A percentile compares a stretch with the other conserved stretches of the same genome.
Conservation (phyloP, 345 rosid species). For the Noccaea caerulescens region DNA sequence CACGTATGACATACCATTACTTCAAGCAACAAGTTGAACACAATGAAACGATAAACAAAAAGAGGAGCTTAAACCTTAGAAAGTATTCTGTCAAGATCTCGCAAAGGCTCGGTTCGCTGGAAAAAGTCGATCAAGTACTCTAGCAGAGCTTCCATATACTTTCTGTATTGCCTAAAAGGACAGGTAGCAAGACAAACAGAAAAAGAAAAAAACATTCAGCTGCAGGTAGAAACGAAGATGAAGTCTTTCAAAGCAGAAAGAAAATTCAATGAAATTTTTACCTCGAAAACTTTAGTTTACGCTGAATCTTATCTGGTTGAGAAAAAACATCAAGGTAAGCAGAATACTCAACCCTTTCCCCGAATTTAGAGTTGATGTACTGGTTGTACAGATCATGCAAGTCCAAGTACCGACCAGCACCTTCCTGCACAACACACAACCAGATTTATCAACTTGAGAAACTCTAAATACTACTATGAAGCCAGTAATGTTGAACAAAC, state of each 20-base stretch:
- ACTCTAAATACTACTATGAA: neutral
- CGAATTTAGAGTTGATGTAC: conserved; percentile 83
- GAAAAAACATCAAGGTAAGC: conserved; percentile 81
- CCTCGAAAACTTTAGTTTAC: conserved; percentile 72
- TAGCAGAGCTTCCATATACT: conserved; percentile 74
- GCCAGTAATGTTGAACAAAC: conserved; percentile 9
- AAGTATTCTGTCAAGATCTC: conserved; percentile 84
- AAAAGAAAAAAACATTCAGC: conserved; percentile 29
- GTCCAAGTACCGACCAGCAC: conserved; percentile 80
- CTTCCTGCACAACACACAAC: conserved; percentile 63
- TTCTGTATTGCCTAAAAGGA: conserved; percentile 71
- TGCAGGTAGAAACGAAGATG: conserved; percentile 30
- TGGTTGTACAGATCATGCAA: conserved; percentile 88
- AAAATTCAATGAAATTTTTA: conserved; percentile 32
- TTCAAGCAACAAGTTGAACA: conserved; percentile 13
- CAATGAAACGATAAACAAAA: conserved; percentile 6
- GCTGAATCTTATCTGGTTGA: conserved; percentile 61
- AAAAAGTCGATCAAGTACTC: conserved; percentile 78
- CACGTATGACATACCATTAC: neutral
- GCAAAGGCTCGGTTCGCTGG: conserved; percentile 91
- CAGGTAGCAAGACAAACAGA: conserved; percentile 17
- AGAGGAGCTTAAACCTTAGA: conserved; percentile 56
- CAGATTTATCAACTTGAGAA: conserved; percentile 6
- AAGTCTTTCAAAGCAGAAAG: conserved; percentile 9
- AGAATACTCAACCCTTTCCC: conserved; percentile 81